Evolutionary conservation across 257 asterid genomes (phyloP).

Genomic region (Solanum piurae): DNA sequence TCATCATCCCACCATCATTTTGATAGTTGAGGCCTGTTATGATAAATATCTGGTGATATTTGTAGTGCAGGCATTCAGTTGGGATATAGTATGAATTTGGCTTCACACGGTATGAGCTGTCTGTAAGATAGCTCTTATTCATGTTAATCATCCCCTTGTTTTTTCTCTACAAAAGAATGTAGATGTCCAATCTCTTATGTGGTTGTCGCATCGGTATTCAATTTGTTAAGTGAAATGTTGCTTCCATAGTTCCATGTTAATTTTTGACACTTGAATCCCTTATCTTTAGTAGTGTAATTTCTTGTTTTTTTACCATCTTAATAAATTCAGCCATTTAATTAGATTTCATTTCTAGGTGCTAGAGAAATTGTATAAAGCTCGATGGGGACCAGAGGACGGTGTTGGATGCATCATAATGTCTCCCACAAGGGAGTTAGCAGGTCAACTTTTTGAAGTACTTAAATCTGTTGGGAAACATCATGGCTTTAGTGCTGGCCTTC

Average conservation of each 20-base stretch:
- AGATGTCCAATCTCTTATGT: not conserved
- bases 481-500: conserved; percentile 91
- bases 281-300: not conserved
- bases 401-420: conserved; percentile 91
- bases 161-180: not conserved
- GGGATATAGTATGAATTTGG: not conserved
- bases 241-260: not conserved
- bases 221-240: not conserved
- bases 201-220: not conserved
- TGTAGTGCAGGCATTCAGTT: not conserved
- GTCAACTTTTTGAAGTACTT: conserved; percentile 71
- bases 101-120: not conserved
- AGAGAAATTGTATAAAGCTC: conserved; percentile 67
- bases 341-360: conserved; percentile 35
- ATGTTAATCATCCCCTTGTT: not conserved
- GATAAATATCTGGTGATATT: not conserved
- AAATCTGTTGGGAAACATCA: conserved; percentile 75
- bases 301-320: not conserved
- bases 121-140: not conserved
- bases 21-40: not conserved
- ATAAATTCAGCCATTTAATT: not conserved
- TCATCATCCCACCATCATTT: not conserved
- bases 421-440: conserved; percentile 91
- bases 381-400: conserved; percentile 98
- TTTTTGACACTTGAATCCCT: not conserved